Conservation (phyloP, 345 rosid genomes). For the Bruguiera parviflora region DNA sequence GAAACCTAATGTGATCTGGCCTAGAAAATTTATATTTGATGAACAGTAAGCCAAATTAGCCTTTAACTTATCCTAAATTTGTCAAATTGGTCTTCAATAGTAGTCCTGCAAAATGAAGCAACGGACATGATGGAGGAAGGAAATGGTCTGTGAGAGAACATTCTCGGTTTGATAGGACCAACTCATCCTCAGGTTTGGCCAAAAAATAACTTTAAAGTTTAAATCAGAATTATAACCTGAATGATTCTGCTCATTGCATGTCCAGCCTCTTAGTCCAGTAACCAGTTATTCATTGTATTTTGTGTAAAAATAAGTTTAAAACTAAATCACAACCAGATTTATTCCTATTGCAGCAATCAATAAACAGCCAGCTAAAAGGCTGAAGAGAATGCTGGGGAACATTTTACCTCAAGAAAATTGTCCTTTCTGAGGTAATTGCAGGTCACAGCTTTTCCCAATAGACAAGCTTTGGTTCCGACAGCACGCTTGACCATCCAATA, state of each 20-base stretch:
- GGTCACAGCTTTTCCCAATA: conserved; percentile 95
- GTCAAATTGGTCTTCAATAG: too few species aligned
- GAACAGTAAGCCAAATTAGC: too few species aligned
- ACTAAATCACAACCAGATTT: too few species aligned
- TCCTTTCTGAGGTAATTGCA: conserved; percentile 89
- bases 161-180: background rate
- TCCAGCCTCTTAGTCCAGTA: background rate
- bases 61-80: too few species aligned
- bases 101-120: too few species aligned
- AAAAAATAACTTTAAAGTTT: background rate
- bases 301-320: background rate
- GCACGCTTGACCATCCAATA: conserved; percentile 99
- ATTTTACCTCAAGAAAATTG: conserved; percentile 78
- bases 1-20: conserved; percentile 32
- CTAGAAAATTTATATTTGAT: too few species aligned
- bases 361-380: background rate
- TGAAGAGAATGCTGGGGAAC: background rate
- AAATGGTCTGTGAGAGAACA: background rate
- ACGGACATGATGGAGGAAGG: background rate
- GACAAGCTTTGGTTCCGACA: conserved; percentile 95
- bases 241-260: background rate
- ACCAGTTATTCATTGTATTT: background rate
- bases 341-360: background rate
- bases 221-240: background rate
- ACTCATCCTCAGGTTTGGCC: background rate